A percentile compares a stretch with the other conserved stretches of the same genome.
phyloP scores from a whole-genome alignment of 495 filamentous ascomycete genomes.

The Cryomyces minteri region DNA sequence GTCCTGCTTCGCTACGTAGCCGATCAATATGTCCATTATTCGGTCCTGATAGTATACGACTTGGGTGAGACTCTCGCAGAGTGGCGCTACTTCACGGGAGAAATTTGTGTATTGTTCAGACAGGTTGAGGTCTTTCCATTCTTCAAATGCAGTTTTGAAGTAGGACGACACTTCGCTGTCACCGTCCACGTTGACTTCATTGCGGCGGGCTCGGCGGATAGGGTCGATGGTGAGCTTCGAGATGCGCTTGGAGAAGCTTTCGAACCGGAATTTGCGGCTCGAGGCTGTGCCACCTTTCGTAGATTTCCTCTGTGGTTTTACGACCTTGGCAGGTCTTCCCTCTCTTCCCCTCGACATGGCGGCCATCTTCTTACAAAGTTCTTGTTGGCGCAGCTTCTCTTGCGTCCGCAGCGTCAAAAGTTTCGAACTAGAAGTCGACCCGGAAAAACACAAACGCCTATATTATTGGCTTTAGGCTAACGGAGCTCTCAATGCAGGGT shows the following conservation, averaged over 20 bases:
- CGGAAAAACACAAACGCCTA: too few species aligned
- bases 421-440: too few species aligned
- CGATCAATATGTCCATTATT: slow-evolving; percentile 60
- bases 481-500: too few species aligned
- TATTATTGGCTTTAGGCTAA: too few species aligned
- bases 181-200: slow-evolving; percentile 62
- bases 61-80: slow-evolving; percentile 79
- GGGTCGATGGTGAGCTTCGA: slow-evolving; percentile 88
- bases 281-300: slow-evolving; percentile 40
- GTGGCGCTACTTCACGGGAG: slow-evolving; percentile 45
- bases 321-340: background rate
- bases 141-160: slow-evolving; percentile 60
- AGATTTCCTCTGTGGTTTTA: too few species aligned
- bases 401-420: too few species aligned
- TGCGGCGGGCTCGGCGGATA: slow-evolving; percentile 63
- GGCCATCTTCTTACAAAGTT: slow-evolving; percentile 22
- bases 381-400: too few species aligned
- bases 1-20: slow-evolving; percentile 62
- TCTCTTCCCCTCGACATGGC: slow-evolving; percentile 12
- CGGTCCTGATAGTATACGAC: slow-evolving; percentile 72
- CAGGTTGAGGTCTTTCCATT: slow-evolving; percentile 82
- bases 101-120: slow-evolving; percentile 65
- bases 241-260: slow-evolving; percentile 84
- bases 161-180: slow-evolving; percentile 51
- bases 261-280: slow-evolving; percentile 69